Evolutionary conservation across 495 filamentous ascomycete genomes (phyloP).

Genomic region (Parathielavia appendiculata): DNA sequence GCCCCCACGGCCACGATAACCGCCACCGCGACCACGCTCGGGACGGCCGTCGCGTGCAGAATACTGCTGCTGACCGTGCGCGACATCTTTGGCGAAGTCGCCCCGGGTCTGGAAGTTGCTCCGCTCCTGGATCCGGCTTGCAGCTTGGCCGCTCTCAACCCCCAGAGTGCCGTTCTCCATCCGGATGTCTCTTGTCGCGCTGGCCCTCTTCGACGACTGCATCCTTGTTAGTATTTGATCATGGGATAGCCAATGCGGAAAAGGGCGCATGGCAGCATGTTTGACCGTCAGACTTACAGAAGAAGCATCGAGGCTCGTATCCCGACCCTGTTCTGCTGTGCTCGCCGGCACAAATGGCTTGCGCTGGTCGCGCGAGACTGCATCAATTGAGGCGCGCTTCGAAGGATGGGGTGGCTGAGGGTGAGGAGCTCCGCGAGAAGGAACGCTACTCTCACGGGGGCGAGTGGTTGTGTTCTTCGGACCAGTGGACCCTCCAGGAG

Average conservation of each 20-base stretch:
- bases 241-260: not conserved
- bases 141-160: conserved; percentile 17
- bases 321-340: conserved; percentile 35
- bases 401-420: conserved; percentile 29
- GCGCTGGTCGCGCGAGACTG: conserved; percentile 40
- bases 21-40: conserved; percentile 40
- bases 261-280: not conserved
- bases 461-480: conserved; percentile 19
- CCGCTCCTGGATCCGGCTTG: conserved; percentile 22
- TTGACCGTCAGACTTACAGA: conserved; percentile 25
- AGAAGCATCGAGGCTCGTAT: conserved; percentile 20
- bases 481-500: conserved; percentile 11
- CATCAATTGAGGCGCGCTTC: conserved; percentile 47
- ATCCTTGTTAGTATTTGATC: not conserved
- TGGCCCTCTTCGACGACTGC: conserved; percentile 23
- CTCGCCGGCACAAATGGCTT: conserved; percentile 33
- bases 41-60: conserved; percentile 34
- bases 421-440: conserved; percentile 21
- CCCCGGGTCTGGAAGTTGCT: conserved; percentile 17
- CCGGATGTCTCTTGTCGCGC: conserved; percentile 22
- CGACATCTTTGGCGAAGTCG: conserved; percentile 27
- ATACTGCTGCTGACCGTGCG: conserved; percentile 25
- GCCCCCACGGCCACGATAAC: conserved; percentile 37
- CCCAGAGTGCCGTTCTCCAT: conserved; percentile 20
- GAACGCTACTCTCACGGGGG: conserved; percentile 25